Evolutionary conservation across 2,329 filamentous ascomycete species (phyloP).

Genomic region (Monilinia fructicola): DNA sequence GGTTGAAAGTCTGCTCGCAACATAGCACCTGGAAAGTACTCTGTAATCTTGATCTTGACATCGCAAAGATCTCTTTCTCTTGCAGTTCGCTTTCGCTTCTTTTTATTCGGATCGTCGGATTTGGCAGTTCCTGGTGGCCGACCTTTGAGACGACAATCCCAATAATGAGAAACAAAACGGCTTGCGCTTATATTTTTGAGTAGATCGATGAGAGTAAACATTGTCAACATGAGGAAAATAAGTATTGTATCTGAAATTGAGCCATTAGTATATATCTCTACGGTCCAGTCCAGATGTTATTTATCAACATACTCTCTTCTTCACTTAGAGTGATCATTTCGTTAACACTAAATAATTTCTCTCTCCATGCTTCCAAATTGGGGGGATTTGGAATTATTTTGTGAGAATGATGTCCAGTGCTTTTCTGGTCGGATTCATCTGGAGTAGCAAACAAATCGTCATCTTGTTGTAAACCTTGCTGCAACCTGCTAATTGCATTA

Average conservation of each 20-base stretch:
- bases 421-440: constrained; percentile 45
- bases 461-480: constrained; percentile 36
- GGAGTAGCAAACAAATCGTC: constrained; percentile 43
- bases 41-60: constrained; percentile 83
- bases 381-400: constrained; percentile 66
- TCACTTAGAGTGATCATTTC: constrained; percentile 70
- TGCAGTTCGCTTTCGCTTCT: constrained; percentile 76
- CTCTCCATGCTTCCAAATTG: constrained; percentile 66
- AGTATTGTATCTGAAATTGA: constrained; percentile 62
- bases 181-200: constrained; percentile 77
- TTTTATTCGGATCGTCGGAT: constrained; percentile 76
- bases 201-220: constrained; percentile 80
- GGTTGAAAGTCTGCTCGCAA: constrained; percentile 39
- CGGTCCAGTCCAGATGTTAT: not conserved
- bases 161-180: constrained; percentile 84
- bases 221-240: constrained; percentile 86
- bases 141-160: constrained; percentile 80
- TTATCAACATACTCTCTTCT: constrained; percentile 64
- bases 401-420: constrained; percentile 53
- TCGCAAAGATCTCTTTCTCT: constrained; percentile 77
- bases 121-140: constrained; percentile 76
- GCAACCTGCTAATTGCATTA: constrained; percentile 40
- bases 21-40: constrained; percentile 63
- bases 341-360: constrained; percentile 73
- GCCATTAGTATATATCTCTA: constrained; percentile 24